These are phyloP conservation scores for Cladophialophora chaetospira DNA, from an alignment of 2,329 filamentous ascomycete genomes.

Conservation along the genomic window DNA sequence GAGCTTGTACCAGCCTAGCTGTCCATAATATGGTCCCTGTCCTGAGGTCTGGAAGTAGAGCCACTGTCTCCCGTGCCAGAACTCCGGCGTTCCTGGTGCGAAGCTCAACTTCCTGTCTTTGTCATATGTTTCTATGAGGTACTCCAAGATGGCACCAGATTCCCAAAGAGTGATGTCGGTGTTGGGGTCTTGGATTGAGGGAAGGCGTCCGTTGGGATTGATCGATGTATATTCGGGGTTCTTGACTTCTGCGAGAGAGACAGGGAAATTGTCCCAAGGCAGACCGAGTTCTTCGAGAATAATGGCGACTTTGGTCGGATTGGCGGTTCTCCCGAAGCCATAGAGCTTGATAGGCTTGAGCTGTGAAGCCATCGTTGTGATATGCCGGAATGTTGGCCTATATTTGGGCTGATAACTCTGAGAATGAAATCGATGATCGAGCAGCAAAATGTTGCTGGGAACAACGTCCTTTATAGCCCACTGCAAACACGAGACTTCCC, in stretches of 20 bases:
- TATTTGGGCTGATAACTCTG: not conserved
- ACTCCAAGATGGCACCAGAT: constrained; percentile 49
- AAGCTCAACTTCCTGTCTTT: constrained; percentile 43
- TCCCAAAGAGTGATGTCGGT: constrained; percentile 47
- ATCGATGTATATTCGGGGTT: constrained; percentile 16
- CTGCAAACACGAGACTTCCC: too few relatives aligned
- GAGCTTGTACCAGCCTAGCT: constrained; percentile 46
- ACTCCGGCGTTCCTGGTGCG: constrained; percentile 36
- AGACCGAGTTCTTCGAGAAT: constrained; percentile 39
- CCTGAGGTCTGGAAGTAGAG: constrained; percentile 50
- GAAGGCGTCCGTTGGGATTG: constrained; percentile 37
- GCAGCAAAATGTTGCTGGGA: not conserved
- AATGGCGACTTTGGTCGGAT: constrained; percentile 36
- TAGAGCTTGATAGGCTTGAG: constrained; percentile 30
- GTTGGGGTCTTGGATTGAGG: constrained; percentile 42
- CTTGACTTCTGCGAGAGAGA: constrained; percentile 35
- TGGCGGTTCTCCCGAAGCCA: constrained; percentile 14
- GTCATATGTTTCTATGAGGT: constrained; percentile 50
- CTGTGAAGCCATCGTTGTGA: constrained; percentile 10
- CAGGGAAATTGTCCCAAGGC: constrained; percentile 35
- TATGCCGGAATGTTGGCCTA: not conserved
- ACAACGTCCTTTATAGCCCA: not conserved
- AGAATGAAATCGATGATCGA: not conserved
- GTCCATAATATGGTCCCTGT: constrained; percentile 54
- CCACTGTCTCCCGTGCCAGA: constrained; percentile 47